Base-by-base conservation (phyloP, 345 rosid species). In the Zanthoxylum bungeanum region DNA sequence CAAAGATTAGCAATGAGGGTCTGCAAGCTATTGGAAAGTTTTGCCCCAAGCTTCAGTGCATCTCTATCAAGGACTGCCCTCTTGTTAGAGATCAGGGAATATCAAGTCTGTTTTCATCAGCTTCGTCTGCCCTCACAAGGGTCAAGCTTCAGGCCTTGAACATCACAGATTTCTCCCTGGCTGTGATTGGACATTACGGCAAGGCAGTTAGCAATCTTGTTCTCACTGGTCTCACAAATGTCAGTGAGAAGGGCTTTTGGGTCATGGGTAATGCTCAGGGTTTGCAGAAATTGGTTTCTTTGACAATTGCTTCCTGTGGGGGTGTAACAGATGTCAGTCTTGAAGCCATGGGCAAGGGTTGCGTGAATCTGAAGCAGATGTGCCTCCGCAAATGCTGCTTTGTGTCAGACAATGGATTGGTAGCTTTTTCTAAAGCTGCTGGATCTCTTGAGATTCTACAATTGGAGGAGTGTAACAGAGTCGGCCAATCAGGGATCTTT, bases 181-280 rank as follows among this genome's bases (percentile, higher is more conserved):
- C 91, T 10, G 89, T 85, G 12, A 85, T 90, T 24, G 93, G 96
- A 64, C 91, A 88, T 75, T 90, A 85, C 62, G 93, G 96, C 19
- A 80, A 80, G 80, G 73, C 78, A 36, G 70, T 88, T 67, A 72
- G 87, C 8, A 80, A 66, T 74, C 85, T 90, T 25, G 34, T 75
- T 49, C 86, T 90, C 21, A 60, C 62, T 47, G 79, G 81, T 71
- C 90, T 90, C 40, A 83, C 78, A 61, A 78, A 83, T 60, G 89
- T 85, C 31, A 88, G 79, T 9, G 93, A 88, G 83, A 88, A 77
- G 76, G 97, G 97, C 64, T 91, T 91, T 67, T 88, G 97, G 97
- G 97, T 85, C 73, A 88, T 91, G 93, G 92, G 93, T 8, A 88
- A 85, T 74, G 90, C 90, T 51, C 83, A 70, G 58, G 92, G 96